phyloP scores from a whole-genome alignment of 2,329 filamentous ascomycete genomes.

The Emmonsiellopsis sp. region DNA sequence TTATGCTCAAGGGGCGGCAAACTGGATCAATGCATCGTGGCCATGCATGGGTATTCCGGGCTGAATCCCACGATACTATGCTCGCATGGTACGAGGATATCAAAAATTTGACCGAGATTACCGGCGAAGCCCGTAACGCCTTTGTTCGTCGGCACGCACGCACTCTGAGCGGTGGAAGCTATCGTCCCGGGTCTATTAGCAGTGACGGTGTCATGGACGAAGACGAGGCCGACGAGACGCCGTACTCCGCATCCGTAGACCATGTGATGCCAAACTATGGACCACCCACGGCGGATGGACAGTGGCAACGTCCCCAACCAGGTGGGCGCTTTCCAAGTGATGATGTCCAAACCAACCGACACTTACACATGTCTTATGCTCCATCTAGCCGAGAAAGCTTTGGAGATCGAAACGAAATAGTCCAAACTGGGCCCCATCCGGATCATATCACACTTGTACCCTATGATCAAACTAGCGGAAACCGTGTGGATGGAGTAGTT shows the following conservation, averaged over 20 bases:
- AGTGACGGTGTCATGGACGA: slow-evolving; percentile 73
- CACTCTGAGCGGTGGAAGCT: slow-evolving; percentile 58
- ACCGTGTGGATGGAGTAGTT: background rate
- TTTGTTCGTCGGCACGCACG: slow-evolving; percentile 77
- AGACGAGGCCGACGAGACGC: slow-evolving; percentile 56
- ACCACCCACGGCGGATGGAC: slow-evolving; percentile 27
- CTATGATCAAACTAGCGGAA: slow-evolving; percentile 22
- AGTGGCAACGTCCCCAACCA: slow-evolving; percentile 65
- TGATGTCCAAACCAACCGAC: slow-evolving; percentile 76
- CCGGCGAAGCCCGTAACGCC: slow-evolving; percentile 75
- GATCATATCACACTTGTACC: background rate
- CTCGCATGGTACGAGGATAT: slow-evolving; percentile 95
- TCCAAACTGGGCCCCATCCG: slow-evolving; percentile 42
- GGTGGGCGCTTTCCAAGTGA: slow-evolving; percentile 97
- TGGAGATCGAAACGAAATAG: slow-evolving; percentile 53
- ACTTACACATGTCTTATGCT: slow-evolving; percentile 69
- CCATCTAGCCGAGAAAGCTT: slow-evolving; percentile 75
- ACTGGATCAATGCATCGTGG: slow-evolving; percentile 83
- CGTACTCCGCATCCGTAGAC: slow-evolving; percentile 57
- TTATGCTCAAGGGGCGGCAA: slow-evolving; percentile 92
- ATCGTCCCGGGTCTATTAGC: slow-evolving; percentile 52
- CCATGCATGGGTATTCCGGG: slow-evolving; percentile 59
- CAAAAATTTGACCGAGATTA: slow-evolving; percentile 77
- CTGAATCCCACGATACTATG: slow-evolving; percentile 80
- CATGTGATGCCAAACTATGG: slow-evolving; percentile 28